phyloP scores from a whole-genome alignment of 306 rosid species.

The Argentina anserina region DNA sequence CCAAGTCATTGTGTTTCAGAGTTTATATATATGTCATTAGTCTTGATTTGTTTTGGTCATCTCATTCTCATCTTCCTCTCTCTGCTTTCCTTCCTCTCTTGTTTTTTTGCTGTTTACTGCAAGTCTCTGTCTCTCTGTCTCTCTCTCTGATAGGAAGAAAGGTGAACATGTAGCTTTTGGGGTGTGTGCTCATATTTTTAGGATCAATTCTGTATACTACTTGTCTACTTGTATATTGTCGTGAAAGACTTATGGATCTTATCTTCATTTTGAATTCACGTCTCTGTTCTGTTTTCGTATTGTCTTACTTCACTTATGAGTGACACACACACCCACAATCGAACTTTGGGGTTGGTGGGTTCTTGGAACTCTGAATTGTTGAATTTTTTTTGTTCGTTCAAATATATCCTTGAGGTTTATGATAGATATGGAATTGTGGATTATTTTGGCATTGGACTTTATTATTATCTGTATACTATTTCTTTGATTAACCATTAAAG shows the following conservation, averaged over 20 bases:
- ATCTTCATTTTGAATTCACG: not conserved
- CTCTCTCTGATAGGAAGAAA: constrained; percentile 1
- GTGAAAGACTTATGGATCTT: not conserved
- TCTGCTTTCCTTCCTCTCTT: constrained; percentile 9
- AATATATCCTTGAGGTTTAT: not conserved
- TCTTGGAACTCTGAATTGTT: not conserved
- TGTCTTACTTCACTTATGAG: not conserved
- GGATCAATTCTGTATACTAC: not conserved
- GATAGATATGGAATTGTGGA: not conserved
- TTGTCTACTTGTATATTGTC: not conserved
- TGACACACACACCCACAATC: not conserved
- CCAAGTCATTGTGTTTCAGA: not conserved
- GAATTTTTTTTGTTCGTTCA: not conserved
- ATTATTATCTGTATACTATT: not conserved
- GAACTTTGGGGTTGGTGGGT: not conserved
- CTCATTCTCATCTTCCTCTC: constrained; percentile 12
- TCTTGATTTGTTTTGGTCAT: not conserved
- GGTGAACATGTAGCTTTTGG: constrained; percentile 6
- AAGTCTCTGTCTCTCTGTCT: constrained; percentile 11
- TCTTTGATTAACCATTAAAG: not conserved
- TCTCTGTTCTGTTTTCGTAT: not conserved
- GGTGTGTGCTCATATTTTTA: not conserved
- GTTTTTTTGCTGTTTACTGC: constrained; percentile 5
- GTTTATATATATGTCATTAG: not conserved
- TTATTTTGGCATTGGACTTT: not conserved